Conservation (phyloP, 257 asterid genomes). For the Petunia secreta region DNA sequence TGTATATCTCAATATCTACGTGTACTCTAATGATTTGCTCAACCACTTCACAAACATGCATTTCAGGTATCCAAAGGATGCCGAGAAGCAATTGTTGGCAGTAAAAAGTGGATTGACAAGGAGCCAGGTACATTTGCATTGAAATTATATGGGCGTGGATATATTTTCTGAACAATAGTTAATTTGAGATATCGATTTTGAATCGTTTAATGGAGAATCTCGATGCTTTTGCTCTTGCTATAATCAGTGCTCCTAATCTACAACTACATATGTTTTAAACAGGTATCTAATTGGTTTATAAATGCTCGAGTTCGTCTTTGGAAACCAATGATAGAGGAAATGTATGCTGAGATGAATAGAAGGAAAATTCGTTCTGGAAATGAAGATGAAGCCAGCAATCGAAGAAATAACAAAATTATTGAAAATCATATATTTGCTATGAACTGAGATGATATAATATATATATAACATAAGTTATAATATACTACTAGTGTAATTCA, state of each 20-base stretch:
- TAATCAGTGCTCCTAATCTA: not conserved
- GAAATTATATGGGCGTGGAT: not conserved
- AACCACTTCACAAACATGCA: not conserved
- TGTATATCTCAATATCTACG: not conserved
- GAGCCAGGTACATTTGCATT: conserved; percentile 61
- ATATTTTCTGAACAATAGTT: too few species aligned
- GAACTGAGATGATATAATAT: conserved; percentile 34
- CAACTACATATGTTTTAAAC: not conserved
- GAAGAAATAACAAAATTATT: conserved; percentile 36
- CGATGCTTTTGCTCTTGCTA: not conserved
- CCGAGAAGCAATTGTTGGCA: conserved; percentile 92
- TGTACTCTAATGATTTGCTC: not conserved
- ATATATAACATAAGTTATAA: conserved; percentile 7
- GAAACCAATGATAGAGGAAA: conserved; percentile 97
- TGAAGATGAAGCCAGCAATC: conserved; percentile 41
- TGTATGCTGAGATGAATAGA: conserved; percentile 83
- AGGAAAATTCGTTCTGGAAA: conserved; percentile 45
- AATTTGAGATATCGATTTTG: not conserved
- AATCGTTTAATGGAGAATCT: not conserved
- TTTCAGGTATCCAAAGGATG: conserved; percentile 87
- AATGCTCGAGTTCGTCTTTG: conserved; percentile 91
- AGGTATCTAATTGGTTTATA: conserved; percentile 95
- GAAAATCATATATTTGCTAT: conserved; percentile 46
- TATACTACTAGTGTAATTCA: conserved; percentile 27
- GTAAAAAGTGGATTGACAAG: conserved; percentile 86